Evolutionary conservation across 1,284 basidiomycete genomes (phyloP).

Genomic region (Leccinum olivaceoglutinosum): DNA sequence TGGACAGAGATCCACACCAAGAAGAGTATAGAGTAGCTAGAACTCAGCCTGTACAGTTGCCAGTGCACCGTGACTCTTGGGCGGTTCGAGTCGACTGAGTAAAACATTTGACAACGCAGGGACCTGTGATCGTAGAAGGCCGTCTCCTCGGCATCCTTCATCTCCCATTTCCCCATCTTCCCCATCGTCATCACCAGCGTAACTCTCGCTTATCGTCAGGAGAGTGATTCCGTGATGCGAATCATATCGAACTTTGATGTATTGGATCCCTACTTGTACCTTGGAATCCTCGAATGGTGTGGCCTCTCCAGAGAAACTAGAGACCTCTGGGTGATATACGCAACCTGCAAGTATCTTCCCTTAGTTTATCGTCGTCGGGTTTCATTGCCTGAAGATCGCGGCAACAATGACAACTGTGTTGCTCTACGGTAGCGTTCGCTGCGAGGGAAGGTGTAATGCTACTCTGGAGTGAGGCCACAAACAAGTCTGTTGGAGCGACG

Average conservation of each 20-base stretch:
- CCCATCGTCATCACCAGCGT: slow-evolving; percentile 72
- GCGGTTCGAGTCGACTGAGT: slow-evolving; percentile 76
- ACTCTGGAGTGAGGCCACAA: slow-evolving; percentile 48
- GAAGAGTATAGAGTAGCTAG: slow-evolving; percentile 68
- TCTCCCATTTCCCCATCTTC: slow-evolving; percentile 84
- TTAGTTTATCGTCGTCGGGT: slow-evolving; percentile 74
- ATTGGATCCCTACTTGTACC: slow-evolving; percentile 60
- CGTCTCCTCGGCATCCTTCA: slow-evolving; percentile 68
- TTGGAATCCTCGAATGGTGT: slow-evolving; percentile 68
- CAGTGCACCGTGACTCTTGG: slow-evolving; percentile 63
- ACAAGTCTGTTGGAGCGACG: slow-evolving; percentile 53
- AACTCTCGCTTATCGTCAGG: slow-evolving; percentile 57
- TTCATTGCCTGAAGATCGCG: slow-evolving; percentile 66
- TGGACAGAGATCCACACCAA: slow-evolving; percentile 77
- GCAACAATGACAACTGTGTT: slow-evolving; percentile 75
- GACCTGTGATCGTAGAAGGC: slow-evolving; percentile 74
- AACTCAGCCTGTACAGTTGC: slow-evolving; percentile 84
- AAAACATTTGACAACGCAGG: slow-evolving; percentile 77
- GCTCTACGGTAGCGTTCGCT: slow-evolving; percentile 49
- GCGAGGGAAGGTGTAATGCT: slow-evolving; percentile 61
- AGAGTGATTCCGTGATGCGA: neutral
- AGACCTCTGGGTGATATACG: neutral
- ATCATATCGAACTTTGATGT: slow-evolving; percentile 59
- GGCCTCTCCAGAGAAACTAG: slow-evolving; percentile 52
- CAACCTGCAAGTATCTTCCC: slow-evolving; percentile 72